Evolutionary conservation across 2,329 filamentous ascomycete species (phyloP), one percentile per base, ranked within the genome.

Genomic region (Talaromyces sp.): DNA sequence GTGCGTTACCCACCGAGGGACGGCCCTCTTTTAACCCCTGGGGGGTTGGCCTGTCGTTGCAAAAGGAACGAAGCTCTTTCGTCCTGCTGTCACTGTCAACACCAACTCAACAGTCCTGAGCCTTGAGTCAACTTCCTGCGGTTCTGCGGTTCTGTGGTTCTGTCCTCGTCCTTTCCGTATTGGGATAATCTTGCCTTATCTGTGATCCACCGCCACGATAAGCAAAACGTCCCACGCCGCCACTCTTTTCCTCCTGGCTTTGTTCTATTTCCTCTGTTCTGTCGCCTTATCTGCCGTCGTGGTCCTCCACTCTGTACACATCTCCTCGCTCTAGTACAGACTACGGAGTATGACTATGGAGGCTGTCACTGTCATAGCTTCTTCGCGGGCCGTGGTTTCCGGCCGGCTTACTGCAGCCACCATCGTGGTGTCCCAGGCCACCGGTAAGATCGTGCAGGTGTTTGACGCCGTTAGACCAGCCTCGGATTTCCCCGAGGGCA

Each of bases 371-470:
- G 90, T 97, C 61, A 82, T 98, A 61, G 89, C 89, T 61, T 98
- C 95, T 1, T 89, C 88, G 27, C 86, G 93, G 68, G 90, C 90
- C 60, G 86, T 98, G 56, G 81, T 98, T 67, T 89, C 88, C 52
- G 87, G 89, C 61, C 82, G 85, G 50, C 77, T 96, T 52, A 91
- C 89, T 2, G 87, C 92, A 21, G 93, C 91, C 61, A 96, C 93
- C 13, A 86, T 99, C 62, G 82, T 89, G 59, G 80, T 97, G 67
- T 96, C 91, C 2, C 84, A 86, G 7, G 73, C 73, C 49, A 93
- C 91, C 0, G 95, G 95, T 70, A 96, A 93, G 78, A 96, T 98
- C 69, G 82, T 88, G 51, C 86, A 87, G 2, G 84, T 96, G 63
- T 85, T 88, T 64, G 84, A 89, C 59, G 83, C 84, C 27, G 82